Evolutionary conservation across 148 eudicot species (phyloP).

Genomic region (Dysphania ambrosioides): DNA sequence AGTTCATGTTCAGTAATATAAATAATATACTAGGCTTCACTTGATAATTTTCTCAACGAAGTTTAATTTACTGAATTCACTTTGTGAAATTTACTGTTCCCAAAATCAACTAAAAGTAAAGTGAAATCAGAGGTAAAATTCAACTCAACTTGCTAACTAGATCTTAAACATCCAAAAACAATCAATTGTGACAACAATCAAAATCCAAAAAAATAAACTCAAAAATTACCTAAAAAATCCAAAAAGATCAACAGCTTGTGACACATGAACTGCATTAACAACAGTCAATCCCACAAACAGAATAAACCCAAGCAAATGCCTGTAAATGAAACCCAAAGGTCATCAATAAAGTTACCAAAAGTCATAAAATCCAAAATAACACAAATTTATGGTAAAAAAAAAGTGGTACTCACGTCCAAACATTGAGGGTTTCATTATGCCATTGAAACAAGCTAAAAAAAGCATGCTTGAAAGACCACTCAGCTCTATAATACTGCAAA

Average conservation of each 20-base stretch:
- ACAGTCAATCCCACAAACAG: constrained; percentile 72
- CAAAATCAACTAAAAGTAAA: background rate
- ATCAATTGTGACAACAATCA: background rate
- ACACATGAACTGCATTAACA: constrained; percentile 47
- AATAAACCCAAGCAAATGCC: constrained; percentile 80
- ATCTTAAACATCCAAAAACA: background rate
- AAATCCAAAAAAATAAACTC: too few relatives aligned
- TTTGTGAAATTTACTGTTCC: background rate
- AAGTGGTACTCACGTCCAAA: constrained; percentile 71
- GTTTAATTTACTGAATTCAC: background rate
- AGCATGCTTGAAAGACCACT: constrained; percentile 82
- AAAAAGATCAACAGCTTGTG: constrained; percentile 62
- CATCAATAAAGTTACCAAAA: too few relatives aligned
- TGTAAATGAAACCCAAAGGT: too few relatives aligned
- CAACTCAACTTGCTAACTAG: background rate
- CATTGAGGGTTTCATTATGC: constrained; percentile 95
- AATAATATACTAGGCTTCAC: too few relatives aligned
- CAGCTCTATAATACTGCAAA: constrained; percentile 62
- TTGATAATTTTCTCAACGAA: too few relatives aligned
- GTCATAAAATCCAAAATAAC: too few relatives aligned
- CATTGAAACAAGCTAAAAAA: constrained; percentile 76
- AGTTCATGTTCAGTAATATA: too few relatives aligned
- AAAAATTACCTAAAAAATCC: constrained; percentile 65
- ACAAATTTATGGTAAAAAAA: background rate
- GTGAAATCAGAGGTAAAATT: background rate